Base-by-base conservation (phyloP, 495 filamentous ascomycete species). In the Tuber aestivum region DNA sequence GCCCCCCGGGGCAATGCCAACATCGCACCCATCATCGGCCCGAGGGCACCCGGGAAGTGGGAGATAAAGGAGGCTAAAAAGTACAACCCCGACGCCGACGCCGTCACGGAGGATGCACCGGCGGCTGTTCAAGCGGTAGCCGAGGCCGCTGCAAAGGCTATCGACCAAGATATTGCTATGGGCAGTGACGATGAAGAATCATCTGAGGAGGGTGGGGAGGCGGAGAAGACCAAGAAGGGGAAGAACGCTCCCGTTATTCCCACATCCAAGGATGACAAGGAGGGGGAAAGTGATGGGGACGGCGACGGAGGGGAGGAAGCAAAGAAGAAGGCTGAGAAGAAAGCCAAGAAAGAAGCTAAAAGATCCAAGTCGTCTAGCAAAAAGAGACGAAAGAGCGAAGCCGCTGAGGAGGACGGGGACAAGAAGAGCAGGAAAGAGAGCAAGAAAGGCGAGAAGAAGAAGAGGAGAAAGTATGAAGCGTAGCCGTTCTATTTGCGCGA, bases 31-130 rank as follows among this genome's bases (percentile, higher is more conserved):
- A 77, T 87, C 12, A 69, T 61, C 70, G 74, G 75, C 32, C 65
- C 72, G 41, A 76, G 81, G 20, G 85, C 87, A 74, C 88, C 93
- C 44, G 86, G 89, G 75, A 97, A 97, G 85, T 97, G 93, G 87
- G 92, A 95, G 76, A 85, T 97, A 80, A 97, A 95, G 85, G 93
- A 97, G 81, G 92, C 92, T n/a, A 89, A 94, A 81, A 96, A 94
- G 85, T 99, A 99, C 87, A 98, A 98, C 84, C 86, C 90, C 41
- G 95, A 97, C 85, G 95, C 93, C 70, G 95, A 99, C 85, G 94
- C 94, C 35, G 82, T 97, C 70, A 86, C 88, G 72, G 89, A 89
- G 12, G 90, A 95, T 80, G 92, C 92, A 76, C 87, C 87, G 32
- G 86, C 90, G 65, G 87, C 90, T 35, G 81, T 83, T 35, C 79